Percentiles rank a stretch among this genome's conserved stretches.
Conservation (phyloP, 2,329 filamentous ascomycete genomes). For the Exophiala lecanii-corni region DNA sequence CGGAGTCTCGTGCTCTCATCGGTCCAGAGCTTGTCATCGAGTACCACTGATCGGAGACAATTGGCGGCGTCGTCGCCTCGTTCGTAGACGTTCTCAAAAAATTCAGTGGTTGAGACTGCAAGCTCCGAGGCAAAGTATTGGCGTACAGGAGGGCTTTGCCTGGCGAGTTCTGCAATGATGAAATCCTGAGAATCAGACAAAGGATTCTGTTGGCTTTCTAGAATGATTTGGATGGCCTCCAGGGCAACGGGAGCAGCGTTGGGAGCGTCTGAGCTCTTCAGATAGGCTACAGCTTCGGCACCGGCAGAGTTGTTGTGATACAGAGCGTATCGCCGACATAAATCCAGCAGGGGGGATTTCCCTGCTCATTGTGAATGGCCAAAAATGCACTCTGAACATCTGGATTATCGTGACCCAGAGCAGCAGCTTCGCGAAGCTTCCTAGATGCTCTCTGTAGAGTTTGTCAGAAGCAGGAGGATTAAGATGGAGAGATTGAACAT, state of each 20-base stretch:
- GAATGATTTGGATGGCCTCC: conserved; percentile 41
- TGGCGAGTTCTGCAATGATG: conserved; percentile 43
- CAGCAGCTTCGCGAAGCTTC: conserved; percentile 46
- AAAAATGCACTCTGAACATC: conserved; percentile 44
- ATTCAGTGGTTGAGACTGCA: conserved; percentile 41
- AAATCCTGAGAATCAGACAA: conserved; percentile 42
- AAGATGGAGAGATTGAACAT: conserved; percentile 20
- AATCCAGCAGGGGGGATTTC: conserved; percentile 36
- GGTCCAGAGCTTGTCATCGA: conserved; percentile 43
- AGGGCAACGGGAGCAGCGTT: conserved; percentile 38
- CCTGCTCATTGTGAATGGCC: conserved; percentile 37
- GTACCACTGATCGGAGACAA: conserved; percentile 43
- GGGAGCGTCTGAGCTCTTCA: conserved; percentile 40
- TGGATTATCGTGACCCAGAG: conserved; percentile 41
- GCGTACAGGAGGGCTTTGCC: conserved; percentile 40
- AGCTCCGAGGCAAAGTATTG: conserved; percentile 41
- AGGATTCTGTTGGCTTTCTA: conserved; percentile 33
- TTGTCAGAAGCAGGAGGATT: not conserved
- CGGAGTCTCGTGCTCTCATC: conserved; percentile 37
- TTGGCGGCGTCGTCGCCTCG: conserved; percentile 45
- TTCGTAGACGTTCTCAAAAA: conserved; percentile 47
- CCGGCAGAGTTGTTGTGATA: conserved; percentile 41
- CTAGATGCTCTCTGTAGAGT: conserved; percentile 40
- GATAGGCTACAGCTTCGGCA: conserved; percentile 40
- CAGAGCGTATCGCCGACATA: conserved; percentile 40